Base-by-base conservation (phyloP, 2,329 filamentous ascomycete genomes). In the Aspergillus sp. region DNA sequence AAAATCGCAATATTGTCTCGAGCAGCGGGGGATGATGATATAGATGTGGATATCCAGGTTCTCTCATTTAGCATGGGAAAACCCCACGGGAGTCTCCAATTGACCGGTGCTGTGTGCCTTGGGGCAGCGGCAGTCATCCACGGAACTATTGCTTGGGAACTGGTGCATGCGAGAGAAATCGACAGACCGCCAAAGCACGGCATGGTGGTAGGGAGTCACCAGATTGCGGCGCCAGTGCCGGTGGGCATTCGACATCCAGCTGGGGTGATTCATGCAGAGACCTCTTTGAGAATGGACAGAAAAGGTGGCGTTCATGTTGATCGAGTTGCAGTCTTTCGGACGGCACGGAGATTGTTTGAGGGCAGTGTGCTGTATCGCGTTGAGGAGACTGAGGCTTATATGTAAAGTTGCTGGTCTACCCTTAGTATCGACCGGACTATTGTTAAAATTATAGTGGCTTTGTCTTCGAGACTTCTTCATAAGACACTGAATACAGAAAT, bases 1-100 rank as follows among this genome's bases (percentile, higher is more conserved):
- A 4, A 60, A 58, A 84, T 85, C n/a, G 76, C 75, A 30, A 84
- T 67, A 35, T 73, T 72, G 49, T 85, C 75, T 35, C 69, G 72
- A 1, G 81, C 76, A 1, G 69, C 75, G 0, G 25, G 25, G 7
- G 68, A 74, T 0, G 80, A 20, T 20, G 20, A 20, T 20, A 20
- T 79, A 10, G 27, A 32, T 0, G 44, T 47, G 2, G 73, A 61
- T 46, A 44, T 61, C 10, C 15, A 52, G 3, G 53, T 63, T 2
- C 49, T 53, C 3, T 48, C 60, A 1, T 64, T 58, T 30, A 58
- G 50, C 22, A 56, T 63, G 54, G 59, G 61, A 1, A 57, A 59
- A 7, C 48, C 47, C 0, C 61, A 64, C 50, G 41, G 57, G 1
- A 63, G 56, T 41, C 48, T 64, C 0, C 61, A 62, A 35, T 43